Base-by-base conservation (phyloP, 2,329 filamentous ascomycete genomes). In the Lachnellula cervina region DNA sequence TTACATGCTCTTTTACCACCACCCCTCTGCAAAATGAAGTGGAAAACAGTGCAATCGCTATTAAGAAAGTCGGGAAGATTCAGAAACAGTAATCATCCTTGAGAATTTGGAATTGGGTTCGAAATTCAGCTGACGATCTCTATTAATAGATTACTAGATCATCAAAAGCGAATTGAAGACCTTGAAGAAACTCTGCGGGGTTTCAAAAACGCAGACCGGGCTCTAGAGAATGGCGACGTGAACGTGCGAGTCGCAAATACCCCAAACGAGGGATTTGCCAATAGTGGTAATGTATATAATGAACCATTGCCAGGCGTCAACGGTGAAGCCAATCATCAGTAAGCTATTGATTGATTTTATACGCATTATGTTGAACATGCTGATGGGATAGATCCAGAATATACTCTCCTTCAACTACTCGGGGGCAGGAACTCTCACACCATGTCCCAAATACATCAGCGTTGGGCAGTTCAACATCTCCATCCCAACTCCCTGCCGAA, bases 1-100 rank as follows among this genome's bases (percentile, higher is more conserved):
- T 47, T 19, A 50, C 52, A 25, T 55, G 46, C 38, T 55, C 52
- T 6, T 55, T 55, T 23, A 55, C 52, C 17, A 50, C 46, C 7
- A 50, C 52, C 4, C 37, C 46, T 2, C 38, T 37, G 5, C 49
- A 56, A 19, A 52, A 48, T 19, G 54, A 56, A 25, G 17, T 21
- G 16, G 43, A 49, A 17, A 28, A 34, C 19, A 46, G 54, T 32
- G 21, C 50, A 21, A 49, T 48, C 14, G 52, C 45, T 4, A n/a
- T 51, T 3, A 46, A 52, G 25, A 56, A 56, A 19, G 49, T 52
- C 13, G 44, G 38, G 14, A 51, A 49, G 21, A 48, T 52, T 17
- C 54, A 52, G 37, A 52, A 49, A 19, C 49, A 52, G 43, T 40
- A 42, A 32, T 11, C 3, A 9, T 32, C 28, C 28, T 11, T 11